Evolutionary conservation across 805 yeast genomes (phyloP).

Genomic region (Candida ipomoeae): DNA sequence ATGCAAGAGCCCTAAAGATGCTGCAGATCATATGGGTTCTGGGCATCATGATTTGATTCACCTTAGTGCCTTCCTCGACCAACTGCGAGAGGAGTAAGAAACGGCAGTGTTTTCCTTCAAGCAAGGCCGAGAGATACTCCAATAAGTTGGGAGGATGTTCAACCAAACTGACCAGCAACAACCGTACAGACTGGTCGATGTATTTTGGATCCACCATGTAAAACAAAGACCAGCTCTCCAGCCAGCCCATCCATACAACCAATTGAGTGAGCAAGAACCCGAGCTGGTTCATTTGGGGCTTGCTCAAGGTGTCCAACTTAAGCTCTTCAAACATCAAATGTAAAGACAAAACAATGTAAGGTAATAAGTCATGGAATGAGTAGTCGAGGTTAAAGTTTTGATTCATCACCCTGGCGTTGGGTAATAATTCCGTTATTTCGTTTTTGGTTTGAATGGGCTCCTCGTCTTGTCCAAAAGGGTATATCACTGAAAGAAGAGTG

Average conservation of each 20-base stretch:
- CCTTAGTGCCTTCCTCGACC: conserved; percentile 54
- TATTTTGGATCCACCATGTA: conserved; percentile 38
- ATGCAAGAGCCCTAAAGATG: conserved; percentile 59
- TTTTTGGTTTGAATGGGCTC: conserved; percentile 16
- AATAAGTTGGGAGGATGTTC: conserved; percentile 59
- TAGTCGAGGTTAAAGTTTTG: conserved; percentile 30
- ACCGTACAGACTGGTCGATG: conserved; percentile 38
- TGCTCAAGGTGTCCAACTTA: conserved; percentile 49
- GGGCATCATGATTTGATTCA: conserved; percentile 63
- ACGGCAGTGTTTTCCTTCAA: conserved; percentile 41
- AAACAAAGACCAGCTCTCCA: conserved; percentile 55
- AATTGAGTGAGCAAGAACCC: conserved; percentile 58
- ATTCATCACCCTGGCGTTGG: conserved; percentile 28
- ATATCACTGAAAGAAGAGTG: conserved; percentile 45
- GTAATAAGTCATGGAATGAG: conserved; percentile 49
- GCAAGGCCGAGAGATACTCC: conserved; percentile 50
- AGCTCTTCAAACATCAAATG: conserved; percentile 79
- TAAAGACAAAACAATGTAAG: conserved; percentile 61
- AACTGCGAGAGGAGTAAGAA: conserved; percentile 65
- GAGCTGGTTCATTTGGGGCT: conserved; percentile 34
- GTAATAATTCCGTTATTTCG: conserved; percentile 28
- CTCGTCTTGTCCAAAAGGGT: conserved; percentile 39
- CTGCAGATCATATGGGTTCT: conserved; percentile 56
- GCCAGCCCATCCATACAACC: conserved; percentile 72
- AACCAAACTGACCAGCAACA: conserved; percentile 44